phyloP scores from a whole-genome alignment of 129 eudicot genomes.

The Solidago caesia region DNA sequence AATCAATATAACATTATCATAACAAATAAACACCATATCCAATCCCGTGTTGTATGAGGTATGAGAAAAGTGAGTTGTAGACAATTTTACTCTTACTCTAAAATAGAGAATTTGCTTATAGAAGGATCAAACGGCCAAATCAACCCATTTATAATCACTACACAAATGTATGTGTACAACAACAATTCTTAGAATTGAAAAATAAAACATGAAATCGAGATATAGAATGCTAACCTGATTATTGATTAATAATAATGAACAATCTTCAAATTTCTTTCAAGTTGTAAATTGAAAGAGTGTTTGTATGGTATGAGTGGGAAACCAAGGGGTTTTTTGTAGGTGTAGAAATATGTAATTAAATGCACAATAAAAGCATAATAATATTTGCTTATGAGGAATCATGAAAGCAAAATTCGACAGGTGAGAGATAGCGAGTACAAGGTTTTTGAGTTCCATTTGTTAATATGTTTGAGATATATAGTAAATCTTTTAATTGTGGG shows the following conservation, averaged over 20 bases:
- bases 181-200: too few species aligned
- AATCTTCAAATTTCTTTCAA: conserved; percentile 1
- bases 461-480: neutral
- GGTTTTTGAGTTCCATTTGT: conserved; percentile 32
- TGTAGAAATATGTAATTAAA: conserved; percentile 20
- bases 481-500: neutral
- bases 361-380: conserved; percentile 15
- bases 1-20: neutral
- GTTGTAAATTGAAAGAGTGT: neutral
- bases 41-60: too few species aligned
- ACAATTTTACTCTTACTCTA: too few species aligned
- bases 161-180: neutral
- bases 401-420: conserved; percentile 31
- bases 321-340: conserved; percentile 21
- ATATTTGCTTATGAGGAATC: conserved; percentile 20
- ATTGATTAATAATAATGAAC: neutral
- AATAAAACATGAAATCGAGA: neutral
- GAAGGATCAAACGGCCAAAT: neutral
- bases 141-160: neutral
- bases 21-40: too few species aligned
- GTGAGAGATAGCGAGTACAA: conserved; percentile 7
- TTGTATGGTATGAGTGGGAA: neutral
- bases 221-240: conserved; percentile 24
- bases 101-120: too few species aligned
- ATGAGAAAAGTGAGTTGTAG: too few species aligned